Base-by-base conservation (phyloP, 495 filamentous ascomycete genomes). In the Penicillium turbatum region DNA sequence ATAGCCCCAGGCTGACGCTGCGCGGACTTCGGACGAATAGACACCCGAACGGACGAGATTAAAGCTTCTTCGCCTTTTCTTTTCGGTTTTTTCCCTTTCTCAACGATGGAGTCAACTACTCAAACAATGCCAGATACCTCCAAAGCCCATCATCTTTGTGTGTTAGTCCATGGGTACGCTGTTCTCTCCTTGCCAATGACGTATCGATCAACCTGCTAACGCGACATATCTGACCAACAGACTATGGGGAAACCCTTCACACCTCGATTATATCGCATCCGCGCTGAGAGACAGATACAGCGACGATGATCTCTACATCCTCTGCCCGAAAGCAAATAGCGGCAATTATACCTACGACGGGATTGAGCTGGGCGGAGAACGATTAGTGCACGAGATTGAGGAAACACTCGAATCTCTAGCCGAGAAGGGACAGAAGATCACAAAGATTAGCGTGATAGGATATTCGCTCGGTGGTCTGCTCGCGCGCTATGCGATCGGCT, bases 341-440 rank as follows among this genome's bases (percentile, higher is more conserved):
- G 89, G 90, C 5, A 86, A 73, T 54, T 88, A 86, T 70, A 97
- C 92, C 19, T 97, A 97, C 69, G 92, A 97, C 71, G 92, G 92
- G 47, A 90, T 97, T 64, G 91, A 97, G 60, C 73, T 86, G 8
- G 89, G 92, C 51, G 92, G 89, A 52, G 92, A 97, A 76, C 84
- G 92, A 35, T 84, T 97, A 29, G 86, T 86, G 16, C 74, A 83
- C 56, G 92, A 97, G 74, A 89, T 97, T 47, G 92, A 97, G 68
- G 83, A 92, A 57, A 84, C 83, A 34, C 69, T 97, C 30, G 80
- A 86, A 29, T 66, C 76, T n/a, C 76, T 92, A 39, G 77, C 78
- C 13, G 67, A 68, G 31, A 69, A 67, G n/a, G 91, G 90, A 4
- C 78, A 83, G 31, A 72, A 82, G 5, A 87, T 97, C 60, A 83